Percentiles rank a stretch among this genome's conserved stretches.
These are phyloP conservation scores for Protomyces arabidopsidicola DNA, from an alignment of 1,139 yeast genomes.

Conservation along the genomic window DNA sequence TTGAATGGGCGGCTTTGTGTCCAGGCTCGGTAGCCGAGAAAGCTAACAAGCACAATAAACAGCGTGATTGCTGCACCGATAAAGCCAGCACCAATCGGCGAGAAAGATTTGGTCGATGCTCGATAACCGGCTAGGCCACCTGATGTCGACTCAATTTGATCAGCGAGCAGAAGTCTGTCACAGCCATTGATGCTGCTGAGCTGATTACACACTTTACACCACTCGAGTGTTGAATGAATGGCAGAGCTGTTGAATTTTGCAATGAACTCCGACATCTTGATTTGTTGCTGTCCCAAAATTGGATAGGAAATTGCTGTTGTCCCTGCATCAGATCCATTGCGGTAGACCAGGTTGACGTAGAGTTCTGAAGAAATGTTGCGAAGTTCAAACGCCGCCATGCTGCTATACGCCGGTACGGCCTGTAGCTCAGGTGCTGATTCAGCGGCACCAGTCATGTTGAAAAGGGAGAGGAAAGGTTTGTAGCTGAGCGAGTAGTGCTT, in stretches of 20 bases:
- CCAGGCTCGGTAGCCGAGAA: background rate
- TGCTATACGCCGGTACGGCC: conserved; percentile 13
- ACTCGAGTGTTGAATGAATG: conserved; percentile 13
- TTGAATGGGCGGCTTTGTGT: background rate
- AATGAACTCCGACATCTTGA: conserved; percentile 8
- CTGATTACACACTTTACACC: conserved; percentile 25
- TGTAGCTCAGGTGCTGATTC: conserved; percentile 1
- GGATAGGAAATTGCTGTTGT: background rate
- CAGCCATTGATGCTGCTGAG: conserved; percentile 9
- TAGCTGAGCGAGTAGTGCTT: conserved; percentile 24
- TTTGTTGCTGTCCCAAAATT: conserved; percentile 15
- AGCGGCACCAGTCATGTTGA: conserved; percentile 27
- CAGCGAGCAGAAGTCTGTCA: conserved; percentile 13
- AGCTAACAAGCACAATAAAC: background rate
- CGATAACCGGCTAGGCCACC: background rate
- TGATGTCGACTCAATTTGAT: background rate
- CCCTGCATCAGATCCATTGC: conserved; percentile 13
- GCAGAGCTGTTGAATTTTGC: conserved; percentile 12
- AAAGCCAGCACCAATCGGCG: conserved; percentile 25
- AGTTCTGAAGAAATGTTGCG: conserved; percentile 6
- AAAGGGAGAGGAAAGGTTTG: conserved; percentile 23
- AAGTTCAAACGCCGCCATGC: conserved; percentile 19
- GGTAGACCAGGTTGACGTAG: conserved; percentile 20
- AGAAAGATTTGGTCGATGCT: background rate
- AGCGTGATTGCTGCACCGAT: conserved; percentile 20